Percentiles rank a stretch among this genome's conserved stretches.
Evolutionary conservation across 2,329 filamentous ascomycete genomes (phyloP).

Genomic region (Alternaria brassicae): DNA sequence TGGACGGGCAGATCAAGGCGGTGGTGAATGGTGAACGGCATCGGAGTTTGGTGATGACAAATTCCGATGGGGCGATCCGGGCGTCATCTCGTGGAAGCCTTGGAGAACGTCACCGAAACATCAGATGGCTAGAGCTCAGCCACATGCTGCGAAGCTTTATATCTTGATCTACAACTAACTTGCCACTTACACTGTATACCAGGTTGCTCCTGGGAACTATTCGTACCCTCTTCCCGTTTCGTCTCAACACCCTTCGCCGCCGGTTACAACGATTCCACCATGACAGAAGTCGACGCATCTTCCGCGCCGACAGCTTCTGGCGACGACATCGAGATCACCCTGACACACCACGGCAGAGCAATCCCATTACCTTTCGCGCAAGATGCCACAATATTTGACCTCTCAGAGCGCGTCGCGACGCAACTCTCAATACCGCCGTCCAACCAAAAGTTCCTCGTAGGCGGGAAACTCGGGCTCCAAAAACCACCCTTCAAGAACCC

Average conservation of each 20-base stretch:
- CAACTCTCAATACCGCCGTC: constrained; percentile 65
- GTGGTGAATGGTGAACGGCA: background rate
- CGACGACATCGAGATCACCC: constrained; percentile 50
- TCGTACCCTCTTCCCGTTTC: background rate
- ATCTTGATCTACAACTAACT: constrained; percentile 42
- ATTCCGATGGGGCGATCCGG: constrained; percentile 38
- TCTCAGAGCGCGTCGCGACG: constrained; percentile 65
- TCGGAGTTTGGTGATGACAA: constrained; percentile 41
- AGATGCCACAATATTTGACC: constrained; percentile 62
- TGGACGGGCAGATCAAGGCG: background rate
- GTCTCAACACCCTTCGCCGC: background rate
- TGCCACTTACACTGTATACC: constrained; percentile 23
- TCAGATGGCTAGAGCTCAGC: constrained; percentile 26
- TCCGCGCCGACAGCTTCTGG: constrained; percentile 15
- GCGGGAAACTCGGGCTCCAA: constrained; percentile 69
- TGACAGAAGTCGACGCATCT: constrained; percentile 20
- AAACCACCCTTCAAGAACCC: constrained; percentile 70
- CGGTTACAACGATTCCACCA: constrained; percentile 9
- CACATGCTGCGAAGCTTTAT: constrained; percentile 30
- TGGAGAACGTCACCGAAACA: constrained; percentile 44
- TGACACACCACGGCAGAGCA: constrained; percentile 63
- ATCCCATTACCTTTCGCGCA: constrained; percentile 57
- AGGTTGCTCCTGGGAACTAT: background rate
- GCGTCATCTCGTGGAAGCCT: constrained; percentile 42
- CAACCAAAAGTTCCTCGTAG: constrained; percentile 73